These are phyloP conservation scores for Diutina catenulata DNA, from an alignment of 1,139 yeast species.

Conservation along the genomic window DNA sequence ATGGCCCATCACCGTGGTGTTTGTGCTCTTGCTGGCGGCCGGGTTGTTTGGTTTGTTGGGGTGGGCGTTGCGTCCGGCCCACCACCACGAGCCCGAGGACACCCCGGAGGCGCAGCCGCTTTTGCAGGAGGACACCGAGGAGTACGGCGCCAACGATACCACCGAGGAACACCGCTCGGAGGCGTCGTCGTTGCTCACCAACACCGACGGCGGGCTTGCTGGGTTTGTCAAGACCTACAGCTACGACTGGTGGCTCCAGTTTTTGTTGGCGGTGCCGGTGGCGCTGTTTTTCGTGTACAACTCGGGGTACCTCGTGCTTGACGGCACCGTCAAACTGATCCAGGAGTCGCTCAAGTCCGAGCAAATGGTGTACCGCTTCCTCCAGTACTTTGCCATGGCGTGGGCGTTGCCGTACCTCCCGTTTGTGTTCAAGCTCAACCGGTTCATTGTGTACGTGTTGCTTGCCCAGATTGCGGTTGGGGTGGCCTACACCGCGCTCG, in stretches of 20 bases:
- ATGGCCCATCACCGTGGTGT: conserved; percentile 40
- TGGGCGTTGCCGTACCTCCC: conserved; percentile 55
- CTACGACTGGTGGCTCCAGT: conserved; percentile 78
- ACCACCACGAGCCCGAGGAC: background rate
- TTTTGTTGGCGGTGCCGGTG: conserved; percentile 54
- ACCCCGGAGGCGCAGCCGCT: background rate
- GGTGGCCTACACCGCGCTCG: conserved; percentile 21
- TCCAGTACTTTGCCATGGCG: conserved; percentile 22
- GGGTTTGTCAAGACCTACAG: conserved; percentile 28
- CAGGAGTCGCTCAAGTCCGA: conserved; percentile 50
- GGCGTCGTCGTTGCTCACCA: background rate
- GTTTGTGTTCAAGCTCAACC: conserved; percentile 58
- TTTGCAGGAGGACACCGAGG: background rate
- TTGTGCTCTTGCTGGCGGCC: conserved; percentile 37
- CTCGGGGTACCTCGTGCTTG: conserved; percentile 41
- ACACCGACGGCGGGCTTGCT: background rate
- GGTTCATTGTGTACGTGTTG: conserved; percentile 31
- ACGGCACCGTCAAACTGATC: conserved; percentile 56
- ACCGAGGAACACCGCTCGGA: background rate
- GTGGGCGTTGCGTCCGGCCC: conserved; percentile 23
- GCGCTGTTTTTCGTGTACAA: conserved; percentile 40
- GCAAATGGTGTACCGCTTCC: conserved; percentile 30
- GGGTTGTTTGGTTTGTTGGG: conserved; percentile 44
- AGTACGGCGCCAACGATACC: background rate
- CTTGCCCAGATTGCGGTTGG: conserved; percentile 23